phyloP scores from a whole-genome alignment of 2,329 filamentous ascomycete genomes.

The Penicillium concentricum region DNA sequence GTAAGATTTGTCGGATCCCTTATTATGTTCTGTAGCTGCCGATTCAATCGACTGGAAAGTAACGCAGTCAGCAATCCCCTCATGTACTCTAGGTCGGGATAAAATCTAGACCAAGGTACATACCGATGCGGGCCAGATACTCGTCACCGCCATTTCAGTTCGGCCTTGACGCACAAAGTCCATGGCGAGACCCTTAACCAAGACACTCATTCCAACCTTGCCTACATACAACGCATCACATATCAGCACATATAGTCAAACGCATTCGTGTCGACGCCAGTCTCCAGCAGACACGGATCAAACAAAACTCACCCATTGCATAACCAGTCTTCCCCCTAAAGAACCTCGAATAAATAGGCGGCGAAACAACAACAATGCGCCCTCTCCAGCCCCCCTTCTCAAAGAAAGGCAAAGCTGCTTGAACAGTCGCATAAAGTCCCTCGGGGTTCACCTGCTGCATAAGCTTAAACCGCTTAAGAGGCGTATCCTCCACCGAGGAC shows the following conservation, averaged over 20 bases:
- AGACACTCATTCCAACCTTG: constrained; percentile 77
- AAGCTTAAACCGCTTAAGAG: constrained; percentile 71
- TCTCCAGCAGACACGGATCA: neutral
- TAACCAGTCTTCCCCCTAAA: constrained; percentile 85
- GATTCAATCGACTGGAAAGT: constrained; percentile 65
- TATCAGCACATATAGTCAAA: neutral
- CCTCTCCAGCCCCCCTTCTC: constrained; percentile 54
- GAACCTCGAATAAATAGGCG: constrained; percentile 82
- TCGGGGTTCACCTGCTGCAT: constrained; percentile 75
- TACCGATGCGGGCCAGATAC: constrained; percentile 77
- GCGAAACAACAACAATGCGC: constrained; percentile 74
- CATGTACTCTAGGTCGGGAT: neutral
- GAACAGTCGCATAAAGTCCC: constrained; percentile 71
- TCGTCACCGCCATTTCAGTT: constrained; percentile 71
- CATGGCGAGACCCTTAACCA: constrained; percentile 80
- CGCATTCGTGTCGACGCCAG: neutral
- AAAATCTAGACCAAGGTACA: constrained; percentile 28
- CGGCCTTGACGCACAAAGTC: constrained; percentile 69
- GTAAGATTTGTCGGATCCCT: constrained; percentile 46
- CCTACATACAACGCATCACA: constrained; percentile 36
- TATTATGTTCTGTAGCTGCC: constrained; percentile 64
- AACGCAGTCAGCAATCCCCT: constrained; percentile 1
- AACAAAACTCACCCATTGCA: constrained; percentile 54
- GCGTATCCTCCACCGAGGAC: constrained; percentile 70
- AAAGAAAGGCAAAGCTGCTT: constrained; percentile 68